Conservation (phyloP, 169 alveolate species). For the Eimeria maxima region DNA sequence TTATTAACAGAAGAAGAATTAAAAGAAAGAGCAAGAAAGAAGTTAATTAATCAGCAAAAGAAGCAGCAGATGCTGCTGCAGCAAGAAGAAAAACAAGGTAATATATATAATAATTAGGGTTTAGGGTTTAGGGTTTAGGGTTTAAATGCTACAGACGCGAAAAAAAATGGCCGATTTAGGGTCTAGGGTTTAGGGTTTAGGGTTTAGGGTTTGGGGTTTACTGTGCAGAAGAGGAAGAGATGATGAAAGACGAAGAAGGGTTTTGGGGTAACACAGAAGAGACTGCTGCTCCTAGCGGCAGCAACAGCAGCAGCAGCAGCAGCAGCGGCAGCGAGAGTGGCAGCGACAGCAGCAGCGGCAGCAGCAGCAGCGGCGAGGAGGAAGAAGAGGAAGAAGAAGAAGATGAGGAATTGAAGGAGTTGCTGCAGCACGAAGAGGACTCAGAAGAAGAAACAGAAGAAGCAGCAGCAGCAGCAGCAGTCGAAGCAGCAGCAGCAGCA, state of each 20-base stretch:
- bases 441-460: too few species aligned
- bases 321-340: not conserved
- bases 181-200: slow-evolving; percentile 29
- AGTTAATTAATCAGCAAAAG: slow-evolving; percentile 40
- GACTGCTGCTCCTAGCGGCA: slow-evolving; percentile 34
- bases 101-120: not conserved
- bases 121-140: slow-evolving; percentile 36
- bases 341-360: slow-evolving; percentile 7
- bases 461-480: not conserved
- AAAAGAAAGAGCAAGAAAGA: not conserved
- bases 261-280: slow-evolving; percentile 11
- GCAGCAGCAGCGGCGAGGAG: not conserved
- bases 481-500: not conserved
- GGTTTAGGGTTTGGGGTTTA: slow-evolving; percentile 21
- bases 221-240: slow-evolving; percentile 27
- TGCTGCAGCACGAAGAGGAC: not conserved
- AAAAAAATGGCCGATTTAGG: not conserved
- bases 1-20: slow-evolving; percentile 67
- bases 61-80: slow-evolving; percentile 59
- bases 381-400: not conserved
- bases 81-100: slow-evolving; percentile 6
- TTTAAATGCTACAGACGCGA: not conserved
- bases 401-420: not conserved
- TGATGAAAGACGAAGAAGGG: not conserved
- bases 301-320: slow-evolving; percentile 55